Evolutionary conservation across 225 moss, liverwort and hornwort genomes (phyloP).

Genomic region (Marchantia paleacea): DNA sequence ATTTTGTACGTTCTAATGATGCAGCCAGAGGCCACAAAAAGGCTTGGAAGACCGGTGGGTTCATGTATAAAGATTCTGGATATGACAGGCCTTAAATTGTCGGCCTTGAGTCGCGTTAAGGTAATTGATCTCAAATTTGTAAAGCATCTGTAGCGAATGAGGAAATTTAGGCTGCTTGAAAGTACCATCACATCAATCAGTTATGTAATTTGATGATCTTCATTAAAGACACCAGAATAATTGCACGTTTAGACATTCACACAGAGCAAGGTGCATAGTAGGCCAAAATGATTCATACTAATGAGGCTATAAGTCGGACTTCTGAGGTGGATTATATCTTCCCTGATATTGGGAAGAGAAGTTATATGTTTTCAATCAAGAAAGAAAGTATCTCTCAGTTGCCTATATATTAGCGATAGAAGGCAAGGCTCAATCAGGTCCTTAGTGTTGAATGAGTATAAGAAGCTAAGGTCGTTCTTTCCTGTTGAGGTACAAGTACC

Average conservation of each 20-base stretch:
- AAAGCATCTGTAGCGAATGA: neutral
- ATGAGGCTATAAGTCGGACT: too few species aligned
- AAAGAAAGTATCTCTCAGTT: too few species aligned
- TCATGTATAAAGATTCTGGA: slow-evolving; percentile 91
- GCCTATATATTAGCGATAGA: too few species aligned
- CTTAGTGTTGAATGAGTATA: too few species aligned
- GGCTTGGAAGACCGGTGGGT: slow-evolving; percentile 48
- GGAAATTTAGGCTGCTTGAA: neutral
- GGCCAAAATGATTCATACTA: neutral
- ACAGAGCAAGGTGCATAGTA: neutral
- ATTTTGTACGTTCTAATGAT: neutral
- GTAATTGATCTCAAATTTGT: slow-evolving; percentile 12
- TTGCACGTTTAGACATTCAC: neutral
- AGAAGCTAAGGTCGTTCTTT: too few species aligned
- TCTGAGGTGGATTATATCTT: too few species aligned
- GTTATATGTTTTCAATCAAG: too few species aligned
- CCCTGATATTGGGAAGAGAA: too few species aligned
- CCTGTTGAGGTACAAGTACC: too few species aligned
- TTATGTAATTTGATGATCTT: neutral
- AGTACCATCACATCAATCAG: neutral
- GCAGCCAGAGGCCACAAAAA: slow-evolving; percentile 62
- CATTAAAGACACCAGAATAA: neutral
- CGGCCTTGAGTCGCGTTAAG: slow-evolving; percentile 82
- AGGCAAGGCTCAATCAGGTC: too few species aligned
- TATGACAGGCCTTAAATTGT: slow-evolving; percentile 95